A percentile compares a stretch with the other conserved stretches of the same genome.
Evolutionary conservation across 768 basidiomycete species (phyloP).

Genomic region (Amanita thiersii): DNA sequence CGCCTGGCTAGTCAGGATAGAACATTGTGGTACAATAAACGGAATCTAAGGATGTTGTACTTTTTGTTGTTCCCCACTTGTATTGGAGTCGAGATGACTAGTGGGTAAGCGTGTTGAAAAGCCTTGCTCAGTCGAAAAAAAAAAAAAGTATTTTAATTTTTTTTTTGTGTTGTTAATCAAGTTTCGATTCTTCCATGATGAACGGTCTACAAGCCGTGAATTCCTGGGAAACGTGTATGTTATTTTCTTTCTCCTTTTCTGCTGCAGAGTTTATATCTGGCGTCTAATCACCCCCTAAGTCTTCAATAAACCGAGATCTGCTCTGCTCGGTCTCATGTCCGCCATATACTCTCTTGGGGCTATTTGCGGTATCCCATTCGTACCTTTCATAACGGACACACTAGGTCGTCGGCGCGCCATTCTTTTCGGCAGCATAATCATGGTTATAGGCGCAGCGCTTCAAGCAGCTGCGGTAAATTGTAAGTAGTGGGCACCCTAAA

Average conservation of each 20-base stretch:
- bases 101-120: conserved; percentile 38
- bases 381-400: conserved; percentile 40
- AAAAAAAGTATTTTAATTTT: neutral
- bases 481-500: conserved; percentile 20
- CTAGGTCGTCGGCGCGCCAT: conserved; percentile 46
- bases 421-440: conserved; percentile 39
- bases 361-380: conserved; percentile 43
- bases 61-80: conserved; percentile 51
- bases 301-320: conserved; percentile 45
- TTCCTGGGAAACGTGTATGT: conserved; percentile 47
- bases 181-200: conserved; percentile 55
- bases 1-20: conserved; percentile 40
- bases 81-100: conserved; percentile 56
- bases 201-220: conserved; percentile 54
- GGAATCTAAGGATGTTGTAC: conserved; percentile 48
- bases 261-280: neutral
- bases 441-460: conserved; percentile 37
- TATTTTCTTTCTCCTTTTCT: neutral
- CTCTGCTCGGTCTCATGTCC: conserved; percentile 47
- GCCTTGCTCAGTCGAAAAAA: neutral
- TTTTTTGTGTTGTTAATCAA: too few species aligned
- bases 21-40: conserved; percentile 56
- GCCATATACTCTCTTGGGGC: conserved; percentile 57
- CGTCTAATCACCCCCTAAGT: conserved; percentile 21
- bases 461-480: conserved; percentile 43